Evolutionary conservation across 129 eudicot genomes (phyloP).

Genomic region (Flaveria bidentis): DNA sequence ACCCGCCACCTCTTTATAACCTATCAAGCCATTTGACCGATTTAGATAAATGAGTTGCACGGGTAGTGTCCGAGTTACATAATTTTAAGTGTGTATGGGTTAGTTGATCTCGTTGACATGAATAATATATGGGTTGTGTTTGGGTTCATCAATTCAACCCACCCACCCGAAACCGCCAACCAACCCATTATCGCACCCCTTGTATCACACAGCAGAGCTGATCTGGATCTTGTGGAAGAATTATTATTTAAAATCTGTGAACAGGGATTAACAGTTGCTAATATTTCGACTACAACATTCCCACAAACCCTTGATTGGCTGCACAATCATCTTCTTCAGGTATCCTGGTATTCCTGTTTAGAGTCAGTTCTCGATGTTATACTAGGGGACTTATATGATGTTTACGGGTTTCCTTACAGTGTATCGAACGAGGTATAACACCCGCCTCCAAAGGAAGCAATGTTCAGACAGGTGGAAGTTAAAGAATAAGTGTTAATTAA

Average conservation of each 20-base stretch:
- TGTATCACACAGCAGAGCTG: background rate
- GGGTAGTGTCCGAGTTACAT: background rate
- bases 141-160: background rate
- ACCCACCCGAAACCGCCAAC: background rate
- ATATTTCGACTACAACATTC: constrained; percentile 92
- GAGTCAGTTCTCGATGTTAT: constrained; percentile 4
- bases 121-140: background rate
- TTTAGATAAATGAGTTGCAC: background rate
- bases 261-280: constrained; percentile 85
- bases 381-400: background rate
- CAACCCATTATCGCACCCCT: background rate
- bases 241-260: constrained; percentile 23
- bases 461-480: constrained; percentile 32
- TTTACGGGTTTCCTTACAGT: constrained; percentile 39
- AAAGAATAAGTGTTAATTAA: constrained; percentile 25
- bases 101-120: background rate
- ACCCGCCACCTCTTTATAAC: background rate
- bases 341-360: constrained; percentile 30
- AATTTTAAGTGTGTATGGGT: background rate
- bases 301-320: constrained; percentile 98
- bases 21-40: background rate
- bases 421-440: constrained; percentile 80
- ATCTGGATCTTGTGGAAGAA: constrained; percentile 1
- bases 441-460: constrained; percentile 39
- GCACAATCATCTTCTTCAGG: constrained; percentile 96